Percentiles rank a stretch among this genome's conserved stretches.
phyloP scores from a whole-genome alignment of 108 stramenopile species.

The Cyclotella sp. region DNA sequence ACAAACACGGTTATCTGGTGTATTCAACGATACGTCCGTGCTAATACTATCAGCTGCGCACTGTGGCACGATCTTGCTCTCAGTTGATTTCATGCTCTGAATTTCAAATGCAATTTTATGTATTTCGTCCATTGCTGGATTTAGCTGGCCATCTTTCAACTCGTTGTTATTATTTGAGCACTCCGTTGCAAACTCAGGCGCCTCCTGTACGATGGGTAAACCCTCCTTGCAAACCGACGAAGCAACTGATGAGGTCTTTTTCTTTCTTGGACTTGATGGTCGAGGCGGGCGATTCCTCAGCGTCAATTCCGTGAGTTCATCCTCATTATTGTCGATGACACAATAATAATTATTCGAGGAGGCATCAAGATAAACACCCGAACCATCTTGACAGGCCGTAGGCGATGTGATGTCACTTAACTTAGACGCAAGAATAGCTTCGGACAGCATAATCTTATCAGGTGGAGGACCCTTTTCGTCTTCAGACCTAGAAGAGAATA shows the following conservation, averaged over 20 bases:
- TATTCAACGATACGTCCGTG: not conserved
- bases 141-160: too few relatives aligned
- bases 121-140: too few relatives aligned
- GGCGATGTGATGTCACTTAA: slow-evolving; percentile 40
- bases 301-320: slow-evolving; percentile 4
- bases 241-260: not conserved
- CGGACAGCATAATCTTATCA: slow-evolving; percentile 11
- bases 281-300: slow-evolving; percentile 5
- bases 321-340: slow-evolving; percentile 14
- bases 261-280: slow-evolving; percentile 13
- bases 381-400: slow-evolving; percentile 22
- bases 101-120: not conserved
- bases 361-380: slow-evolving; percentile 14
- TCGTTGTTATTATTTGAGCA: not conserved
- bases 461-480: slow-evolving; percentile 9
- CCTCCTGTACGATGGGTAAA: slow-evolving; percentile 7
- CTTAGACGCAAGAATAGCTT: slow-evolving; percentile 26
- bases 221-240: not conserved
- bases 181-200: not conserved
- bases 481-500: not conserved
- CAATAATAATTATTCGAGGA: slow-evolving; percentile 1
- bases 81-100: not conserved
- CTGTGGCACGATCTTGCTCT: not conserved
- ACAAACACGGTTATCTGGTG: not conserved
- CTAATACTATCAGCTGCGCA: not conserved